Base-by-base conservation (phyloP, 805 yeast genomes). In the Candida easanensis region DNA sequence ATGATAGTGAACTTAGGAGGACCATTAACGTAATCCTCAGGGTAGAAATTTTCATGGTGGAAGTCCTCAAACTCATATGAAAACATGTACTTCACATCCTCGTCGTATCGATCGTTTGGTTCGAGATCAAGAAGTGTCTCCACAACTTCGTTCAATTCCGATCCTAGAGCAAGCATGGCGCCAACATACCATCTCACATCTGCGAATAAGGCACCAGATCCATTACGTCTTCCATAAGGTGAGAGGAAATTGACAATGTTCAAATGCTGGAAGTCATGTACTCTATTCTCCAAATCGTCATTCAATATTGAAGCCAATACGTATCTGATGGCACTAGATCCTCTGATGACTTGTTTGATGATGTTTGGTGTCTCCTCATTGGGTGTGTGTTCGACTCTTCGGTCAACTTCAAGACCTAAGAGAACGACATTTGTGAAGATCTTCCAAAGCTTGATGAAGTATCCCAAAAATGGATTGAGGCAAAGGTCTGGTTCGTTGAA, bases 91-190 rank as follows among this genome's bases (percentile, higher is more conserved):
- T 73, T 64, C 21, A 74, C 74, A 61, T 83, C 89, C 51, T 82
- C 88, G 58, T 83, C 90, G 49, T 77, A 80, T 41, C 77, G 66
- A 58, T 83, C 90, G 42, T 79, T 79, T 13, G 71, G 67, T 32
- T 78, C 84, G 42, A 80, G 58, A 52, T 77, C 80, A 13, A 74
- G 68, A 45, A 80, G 59, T 11, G 81, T 63, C 38, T 76, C 80
- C 0, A 79, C 76, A 6, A 79, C 72, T 46, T 76, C 80, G 15
- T 69, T 67, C 23, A 72, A 46, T 19, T 70, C 74, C 5, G 65
- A 56, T 0, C 80, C 80, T 13, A 74, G 51, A 1, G 79, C 74
- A 17, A 74, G 58, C 58, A 81, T 65, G 2, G 82, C 76, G 3
- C 82, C 77, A 26, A 79, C 74, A 44, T 77, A 76, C 39, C 79